Evolutionary conservation across 805 yeast genomes (phyloP).

Genomic region (Wickerhamiella occidentalis): DNA sequence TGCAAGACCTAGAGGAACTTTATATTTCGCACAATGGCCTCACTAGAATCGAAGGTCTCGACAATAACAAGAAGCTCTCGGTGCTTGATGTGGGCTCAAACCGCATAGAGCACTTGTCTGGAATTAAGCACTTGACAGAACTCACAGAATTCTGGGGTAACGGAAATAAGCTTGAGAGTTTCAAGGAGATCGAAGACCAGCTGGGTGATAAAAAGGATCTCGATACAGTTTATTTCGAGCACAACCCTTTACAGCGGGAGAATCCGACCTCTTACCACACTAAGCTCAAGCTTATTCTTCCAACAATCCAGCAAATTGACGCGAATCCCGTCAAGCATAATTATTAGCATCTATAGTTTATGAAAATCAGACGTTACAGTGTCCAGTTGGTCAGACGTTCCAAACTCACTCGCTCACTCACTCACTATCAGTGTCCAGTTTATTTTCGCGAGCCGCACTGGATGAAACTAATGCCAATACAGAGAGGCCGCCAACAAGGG

Average conservation of each 20-base stretch:
- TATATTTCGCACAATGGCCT: slow-evolving; percentile 81
- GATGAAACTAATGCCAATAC: slow-evolving; percentile 33
- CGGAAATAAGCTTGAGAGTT: slow-evolving; percentile 53
- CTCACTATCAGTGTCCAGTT: background rate
- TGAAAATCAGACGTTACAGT: too few relatives aligned
- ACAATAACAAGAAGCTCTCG: slow-evolving; percentile 49
- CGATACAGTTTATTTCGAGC: slow-evolving; percentile 88
- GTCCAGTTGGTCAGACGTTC: too few relatives aligned
- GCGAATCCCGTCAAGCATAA: slow-evolving; percentile 47
- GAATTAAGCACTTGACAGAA: slow-evolving; percentile 49
- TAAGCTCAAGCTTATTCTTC: slow-evolving; percentile 60
- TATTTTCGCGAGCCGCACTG: slow-evolving; percentile 37
- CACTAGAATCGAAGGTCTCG: slow-evolving; percentile 62
- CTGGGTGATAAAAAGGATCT: slow-evolving; percentile 49
- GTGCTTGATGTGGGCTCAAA: slow-evolving; percentile 78
- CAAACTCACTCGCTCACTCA: too few relatives aligned
- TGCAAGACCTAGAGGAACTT: slow-evolving; percentile 66
- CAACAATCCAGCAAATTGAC: slow-evolving; percentile 70
- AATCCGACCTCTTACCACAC: slow-evolving; percentile 77
- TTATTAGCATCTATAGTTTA: slow-evolving; percentile 1
- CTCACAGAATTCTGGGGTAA: slow-evolving; percentile 94
- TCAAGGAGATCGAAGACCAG: slow-evolving; percentile 55
- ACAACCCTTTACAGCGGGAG: slow-evolving; percentile 68
- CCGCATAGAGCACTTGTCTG: slow-evolving; percentile 46
- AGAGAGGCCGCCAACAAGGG: slow-evolving; percentile 34